Evolutionary conservation across 192 early-diverging fungal species (phyloP).

Genomic region (Coemansia sp.): DNA sequence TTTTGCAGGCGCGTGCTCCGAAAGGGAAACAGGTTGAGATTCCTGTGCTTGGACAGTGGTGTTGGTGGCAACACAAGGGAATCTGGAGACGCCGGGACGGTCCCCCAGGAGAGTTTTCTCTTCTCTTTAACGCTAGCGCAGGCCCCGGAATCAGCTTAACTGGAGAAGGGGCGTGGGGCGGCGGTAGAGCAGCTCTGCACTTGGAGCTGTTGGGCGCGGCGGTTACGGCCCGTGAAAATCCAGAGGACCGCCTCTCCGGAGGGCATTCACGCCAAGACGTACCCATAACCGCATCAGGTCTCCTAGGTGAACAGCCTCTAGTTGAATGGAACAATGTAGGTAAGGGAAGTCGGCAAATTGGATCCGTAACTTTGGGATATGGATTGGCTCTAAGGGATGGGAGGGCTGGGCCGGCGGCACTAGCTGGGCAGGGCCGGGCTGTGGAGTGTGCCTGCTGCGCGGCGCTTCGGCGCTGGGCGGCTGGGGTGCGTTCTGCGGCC

Average conservation of each 20-base stretch:
- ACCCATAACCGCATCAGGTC: conserved; percentile 79
- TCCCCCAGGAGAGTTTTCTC: conserved; percentile 71
- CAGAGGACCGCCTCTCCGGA: conserved; percentile 55
- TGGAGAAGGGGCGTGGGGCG: conserved; percentile 57
- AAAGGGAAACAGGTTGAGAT: conserved; percentile 81
- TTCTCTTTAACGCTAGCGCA: conserved; percentile 61
- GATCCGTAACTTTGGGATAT: conserved; percentile 79
- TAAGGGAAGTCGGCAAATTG: conserved; percentile 85
- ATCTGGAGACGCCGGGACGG: conserved; percentile 65
- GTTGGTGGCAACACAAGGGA: conserved; percentile 67
- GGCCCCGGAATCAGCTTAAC: conserved; percentile 65
- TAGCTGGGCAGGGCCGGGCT: conserved; percentile 1
- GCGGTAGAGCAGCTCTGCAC: conserved; percentile 40
- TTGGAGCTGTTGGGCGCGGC: conserved; percentile 62
- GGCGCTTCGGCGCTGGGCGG: conserved; percentile 18
- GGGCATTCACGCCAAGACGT: conserved; percentile 61
- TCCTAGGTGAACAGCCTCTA: conserved; percentile 81
- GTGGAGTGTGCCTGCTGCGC: conserved; percentile 16
- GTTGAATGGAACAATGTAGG: conserved; percentile 81
- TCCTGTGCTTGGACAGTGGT: conserved; percentile 69
- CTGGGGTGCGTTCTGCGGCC: conserved; percentile 15
- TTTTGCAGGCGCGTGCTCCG: conserved; percentile 29
- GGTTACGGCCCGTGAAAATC: conserved; percentile 70
- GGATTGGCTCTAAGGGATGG: conserved; percentile 81
- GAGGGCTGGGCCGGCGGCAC: conserved; percentile 40